These are phyloP conservation scores for Trifolium subterraneum DNA, from an alignment of 306 rosid species.

Conservation along the genomic window DNA sequence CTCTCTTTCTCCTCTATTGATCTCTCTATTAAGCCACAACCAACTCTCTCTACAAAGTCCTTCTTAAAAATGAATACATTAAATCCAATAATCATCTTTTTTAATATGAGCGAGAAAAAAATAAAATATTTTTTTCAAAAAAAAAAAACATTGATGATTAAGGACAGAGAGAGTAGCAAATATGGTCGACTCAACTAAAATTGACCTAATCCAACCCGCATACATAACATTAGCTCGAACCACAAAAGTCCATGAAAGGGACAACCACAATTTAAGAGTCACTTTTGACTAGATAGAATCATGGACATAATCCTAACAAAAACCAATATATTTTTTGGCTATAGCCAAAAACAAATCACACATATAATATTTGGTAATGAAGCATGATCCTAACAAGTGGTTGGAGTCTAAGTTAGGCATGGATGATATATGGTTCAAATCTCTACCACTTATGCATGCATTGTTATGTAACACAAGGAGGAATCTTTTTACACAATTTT, in stretches of 20 bases:
- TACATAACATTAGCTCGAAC: background rate
- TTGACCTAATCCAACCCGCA: background rate
- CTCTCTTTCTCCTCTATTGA: no score
- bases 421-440: conserved; percentile 29
- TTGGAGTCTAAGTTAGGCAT: conserved; percentile 32
- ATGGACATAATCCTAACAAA: conserved; percentile 23
- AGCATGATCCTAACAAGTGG: conserved; percentile 34
- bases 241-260: conserved; percentile 40
- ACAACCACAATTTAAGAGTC: conserved; percentile 44
- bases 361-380: conserved; percentile 13
- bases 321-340: background rate
- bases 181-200: background rate
- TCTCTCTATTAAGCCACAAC: no score
- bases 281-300: conserved; percentile 34
- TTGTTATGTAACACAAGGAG: conserved; percentile 37
- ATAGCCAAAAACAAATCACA: conserved; percentile 9
- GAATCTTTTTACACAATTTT: conserved; percentile 20
- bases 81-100: background rate
- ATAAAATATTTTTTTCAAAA: no score
- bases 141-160: no score
- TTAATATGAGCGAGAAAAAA: no score
- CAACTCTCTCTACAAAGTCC: no score
- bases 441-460: conserved; percentile 27
- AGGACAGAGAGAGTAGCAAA: background rate
- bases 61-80: no score